Evolutionary conservation across 805 yeast genomes (phyloP), one percentile per base, ranked within the genome.

Genomic region (Metschnikowia arizonensis): DNA sequence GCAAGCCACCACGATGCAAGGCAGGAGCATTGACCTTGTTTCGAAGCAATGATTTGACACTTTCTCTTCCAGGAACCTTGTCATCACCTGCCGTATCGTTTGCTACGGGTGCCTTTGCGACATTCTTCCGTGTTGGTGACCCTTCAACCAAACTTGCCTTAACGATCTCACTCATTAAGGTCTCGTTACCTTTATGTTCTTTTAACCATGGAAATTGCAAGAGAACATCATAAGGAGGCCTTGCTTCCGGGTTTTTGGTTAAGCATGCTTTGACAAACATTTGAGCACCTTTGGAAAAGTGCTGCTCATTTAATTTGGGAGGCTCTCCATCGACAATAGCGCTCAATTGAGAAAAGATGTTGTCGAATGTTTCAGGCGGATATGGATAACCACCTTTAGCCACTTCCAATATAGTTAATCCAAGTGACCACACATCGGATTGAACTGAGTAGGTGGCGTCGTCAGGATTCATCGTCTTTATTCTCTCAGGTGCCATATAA

Each of bases 401-500:
- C 54, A 88, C 82, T 67, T 93, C 99, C 40, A 93, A 64, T 17
- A 91, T 77, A 15, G 90, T 79, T 46, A 91, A 72, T 0, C 98
- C 99, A 35, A 91, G 66, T 0, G 97, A 88, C 99, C 99, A 91
- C 49, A 91, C 81, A 65, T 91, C 99, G 8, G 95, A 83, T 60
- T 91, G 97, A 3, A 89, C 96, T 1, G 97, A 82, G 65, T 91
- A 91, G 0, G 93, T 80, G 7, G 79, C 73, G 53, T 81, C 90
- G 59, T 85, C 89, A 1, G 89, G 91, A 51, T 71, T 81, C 49
- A 76, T 57, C 0, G 86, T 79, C 59, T 83, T 82, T 55, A 93
- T 93, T 59, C 99, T 78, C 62, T 91, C 99, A 1, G 99, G 99
- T 1, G 98, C 98, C 98, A 93, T 93, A 65, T 91, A 91, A 1